Conservation (phyloP, 352 stramenopile genomes). For the Phytopythium boreale region DNA sequence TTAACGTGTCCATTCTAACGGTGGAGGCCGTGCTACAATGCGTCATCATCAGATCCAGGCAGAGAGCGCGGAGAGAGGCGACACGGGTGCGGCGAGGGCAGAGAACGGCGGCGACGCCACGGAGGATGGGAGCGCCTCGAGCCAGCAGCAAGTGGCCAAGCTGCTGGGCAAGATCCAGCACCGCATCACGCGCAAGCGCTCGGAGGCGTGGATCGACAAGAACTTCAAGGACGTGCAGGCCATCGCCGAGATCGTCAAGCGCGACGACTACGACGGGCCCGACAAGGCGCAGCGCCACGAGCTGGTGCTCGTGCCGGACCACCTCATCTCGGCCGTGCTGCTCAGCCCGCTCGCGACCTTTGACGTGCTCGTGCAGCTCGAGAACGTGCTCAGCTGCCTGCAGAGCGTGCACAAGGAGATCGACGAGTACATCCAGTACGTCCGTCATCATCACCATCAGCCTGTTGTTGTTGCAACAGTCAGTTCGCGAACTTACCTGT, state of each 20-base stretch:
- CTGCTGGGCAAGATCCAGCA: constrained; percentile 55
- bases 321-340: constrained; percentile 68
- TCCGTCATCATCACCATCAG: background rate
- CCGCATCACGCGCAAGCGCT: constrained; percentile 61
- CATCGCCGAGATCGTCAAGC: constrained; percentile 33
- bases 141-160: constrained; percentile 35
- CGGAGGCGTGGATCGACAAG: constrained; percentile 57
- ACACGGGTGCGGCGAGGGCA: background rate
- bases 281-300: constrained; percentile 51
- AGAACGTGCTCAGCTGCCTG: constrained; percentile 36
- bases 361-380: constrained; percentile 33
- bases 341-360: constrained; percentile 38
- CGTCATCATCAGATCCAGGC: background rate
- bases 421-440: constrained; percentile 59
- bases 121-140: constrained; percentile 29
- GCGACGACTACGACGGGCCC: constrained; percentile 18
- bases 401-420: constrained; percentile 38
- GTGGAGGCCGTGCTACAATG: background rate
- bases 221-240: constrained; percentile 49
- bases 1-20: background rate
- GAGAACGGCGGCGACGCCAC: constrained; percentile 6
- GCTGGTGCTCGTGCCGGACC: constrained; percentile 59
- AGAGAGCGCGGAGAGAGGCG: background rate
- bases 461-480: no score
- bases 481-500: background rate